Evolutionary conservation across 371 early-diverging fungal genomes (phyloP).

Genomic region (Coemansia sp.): DNA sequence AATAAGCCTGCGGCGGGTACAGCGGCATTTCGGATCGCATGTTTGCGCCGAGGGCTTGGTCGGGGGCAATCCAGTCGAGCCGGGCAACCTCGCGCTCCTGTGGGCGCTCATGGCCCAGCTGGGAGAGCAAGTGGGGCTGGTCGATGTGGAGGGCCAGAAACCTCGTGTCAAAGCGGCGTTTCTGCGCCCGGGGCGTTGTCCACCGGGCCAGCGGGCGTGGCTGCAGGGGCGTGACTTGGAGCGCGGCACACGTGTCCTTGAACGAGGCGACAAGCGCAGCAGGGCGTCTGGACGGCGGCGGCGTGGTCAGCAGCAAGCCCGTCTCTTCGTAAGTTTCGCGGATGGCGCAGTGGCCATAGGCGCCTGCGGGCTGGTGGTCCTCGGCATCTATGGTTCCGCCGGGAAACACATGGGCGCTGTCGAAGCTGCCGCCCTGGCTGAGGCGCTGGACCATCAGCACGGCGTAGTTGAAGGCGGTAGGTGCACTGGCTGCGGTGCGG

Average conservation of each 20-base stretch:
- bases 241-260: conserved; percentile 54
- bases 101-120: conserved; percentile 5
- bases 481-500: neutral
- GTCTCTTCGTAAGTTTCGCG: conserved; percentile 85
- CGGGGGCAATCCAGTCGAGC: conserved; percentile 70
- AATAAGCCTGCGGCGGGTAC: conserved; percentile 72
- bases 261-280: conserved; percentile 53
- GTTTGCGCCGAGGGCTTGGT: conserved; percentile 57
- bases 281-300: conserved; percentile 34
- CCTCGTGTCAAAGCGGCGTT: conserved; percentile 70
- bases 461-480: conserved; percentile 34
- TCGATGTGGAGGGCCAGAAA: conserved; percentile 67
- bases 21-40: conserved; percentile 39
- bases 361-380: conserved; percentile 14
- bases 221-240: conserved; percentile 52
- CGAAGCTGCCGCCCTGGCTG: conserved; percentile 35
- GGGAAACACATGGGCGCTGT: conserved; percentile 46
- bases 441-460: conserved; percentile 48
- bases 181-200: conserved; percentile 71
- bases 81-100: conserved; percentile 56
- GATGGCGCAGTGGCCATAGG: conserved; percentile 67
- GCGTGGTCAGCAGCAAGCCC: conserved; percentile 60
- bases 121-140: conserved; percentile 20
- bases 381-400: conserved; percentile 42
- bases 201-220: conserved; percentile 69